Evolutionary conservation across 495 filamentous ascomycete genomes (phyloP).

Genomic region (Xylaria nigripes): DNA sequence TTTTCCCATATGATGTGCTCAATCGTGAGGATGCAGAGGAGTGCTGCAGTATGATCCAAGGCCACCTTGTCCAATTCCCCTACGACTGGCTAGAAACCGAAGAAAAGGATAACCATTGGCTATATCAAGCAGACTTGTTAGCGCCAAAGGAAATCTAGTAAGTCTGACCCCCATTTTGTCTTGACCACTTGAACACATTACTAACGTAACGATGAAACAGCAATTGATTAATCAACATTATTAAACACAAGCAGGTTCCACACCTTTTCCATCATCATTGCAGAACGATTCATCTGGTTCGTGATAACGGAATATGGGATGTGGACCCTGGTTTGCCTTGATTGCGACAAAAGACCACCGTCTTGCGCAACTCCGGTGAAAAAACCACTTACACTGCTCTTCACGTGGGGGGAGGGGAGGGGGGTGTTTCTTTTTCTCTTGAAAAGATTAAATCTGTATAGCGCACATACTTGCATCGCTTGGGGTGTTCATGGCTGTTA

Average conservation of each 20-base stretch:
- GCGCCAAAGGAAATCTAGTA: slow-evolving; percentile 97
- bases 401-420: neutral
- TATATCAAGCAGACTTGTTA: slow-evolving; percentile 91
- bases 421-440: neutral
- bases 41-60: slow-evolving; percentile 74
- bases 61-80: slow-evolving; percentile 82
- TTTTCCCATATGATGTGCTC: slow-evolving; percentile 68
- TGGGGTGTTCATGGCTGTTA: neutral
- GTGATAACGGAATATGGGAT: neutral
- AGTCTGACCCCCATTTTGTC: slow-evolving; percentile 24
- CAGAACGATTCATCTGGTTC: neutral
- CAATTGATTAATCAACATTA: neutral
- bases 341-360: neutral
- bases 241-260: neutral
- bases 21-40: slow-evolving; percentile 67
- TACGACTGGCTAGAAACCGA: slow-evolving; percentile 91
- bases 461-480: neutral
- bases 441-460: neutral
- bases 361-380: neutral
- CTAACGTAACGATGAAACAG: slow-evolving; percentile 1
- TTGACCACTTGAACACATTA: neutral
- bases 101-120: slow-evolving; percentile 90
- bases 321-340: neutral
- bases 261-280: neutral
- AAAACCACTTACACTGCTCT: neutral